These are phyloP conservation scores for Ambrosia hybrid DNA, from an alignment of 140 eudicot species.

Conservation along the genomic window DNA sequence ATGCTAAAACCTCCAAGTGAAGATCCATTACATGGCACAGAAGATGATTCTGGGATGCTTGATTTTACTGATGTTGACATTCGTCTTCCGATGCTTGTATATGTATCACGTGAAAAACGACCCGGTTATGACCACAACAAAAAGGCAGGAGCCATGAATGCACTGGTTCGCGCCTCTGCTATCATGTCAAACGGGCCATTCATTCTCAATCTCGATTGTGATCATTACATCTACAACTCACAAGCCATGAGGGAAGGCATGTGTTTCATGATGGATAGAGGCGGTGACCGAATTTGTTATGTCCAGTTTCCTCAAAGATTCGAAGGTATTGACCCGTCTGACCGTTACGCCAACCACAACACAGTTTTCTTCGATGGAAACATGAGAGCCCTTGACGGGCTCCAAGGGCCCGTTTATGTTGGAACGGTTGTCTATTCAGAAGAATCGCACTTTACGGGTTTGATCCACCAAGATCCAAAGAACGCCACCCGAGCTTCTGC, in stretches of 20 bases:
- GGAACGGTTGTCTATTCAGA: slow-evolving; percentile 93
- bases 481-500: slow-evolving; percentile 62
- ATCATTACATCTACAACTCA: slow-evolving; percentile 90
- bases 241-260: slow-evolving; percentile 89
- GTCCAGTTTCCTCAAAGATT: slow-evolving; percentile 83
- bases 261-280: slow-evolving; percentile 91
- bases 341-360: slow-evolving; percentile 90
- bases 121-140: slow-evolving; percentile 95
- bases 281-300: slow-evolving; percentile 78
- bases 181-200: slow-evolving; percentile 94
- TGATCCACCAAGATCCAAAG: slow-evolving; percentile 88
- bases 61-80: slow-evolving; percentile 63
- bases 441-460: slow-evolving; percentile 88
- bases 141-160: slow-evolving; percentile 95
- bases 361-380: slow-evolving; percentile 96
- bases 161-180: slow-evolving; percentile 87
- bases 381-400: slow-evolving; percentile 97
- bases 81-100: slow-evolving; percentile 80
- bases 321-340: slow-evolving; percentile 94
- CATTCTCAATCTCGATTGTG: slow-evolving; percentile 88
- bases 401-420: slow-evolving; percentile 93
- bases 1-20: slow-evolving; percentile 91
- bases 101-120: slow-evolving; percentile 81
- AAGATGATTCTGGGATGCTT: slow-evolving; percentile 50
- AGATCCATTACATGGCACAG: slow-evolving; percentile 56